Evolutionary conservation across 768 basidiomycete genomes (phyloP), one percentile per base, ranked within the genome.

Genomic region (Trametes maxima): DNA sequence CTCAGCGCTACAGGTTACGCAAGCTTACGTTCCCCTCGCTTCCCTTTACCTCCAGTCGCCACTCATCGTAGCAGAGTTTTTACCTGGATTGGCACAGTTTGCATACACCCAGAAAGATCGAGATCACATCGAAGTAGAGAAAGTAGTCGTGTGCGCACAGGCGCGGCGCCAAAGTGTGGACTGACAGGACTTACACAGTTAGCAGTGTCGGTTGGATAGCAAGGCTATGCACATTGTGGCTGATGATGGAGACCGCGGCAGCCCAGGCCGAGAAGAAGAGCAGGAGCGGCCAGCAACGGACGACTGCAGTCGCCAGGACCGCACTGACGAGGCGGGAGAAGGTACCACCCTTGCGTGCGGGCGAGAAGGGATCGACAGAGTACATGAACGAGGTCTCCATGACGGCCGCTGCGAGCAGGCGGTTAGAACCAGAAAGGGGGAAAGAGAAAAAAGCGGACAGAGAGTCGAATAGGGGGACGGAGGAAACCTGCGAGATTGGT

Each of bases 231-330:
- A 79, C 79, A 44, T 75, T 75, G 42, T 76, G 64, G 68, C 80
- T 84, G 43, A 88, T 79, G 28, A 85, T 68, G 5, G 79, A 77
- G n/a, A 89, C 77, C 8, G 80, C 69, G 0, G 85, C 82, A 0
- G 85, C 77, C 88, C 88, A 89, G 5, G 68, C 85, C 17, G 77
- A 77, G 65, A 87, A 87, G 75, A 88, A 85, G 2, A 88, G 37
- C 7, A 90, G 77, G 58, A 87, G 80, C 62, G 88, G 85, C 86
- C 86, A 88, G 72, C 86, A 88, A 46, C 85, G 68, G 79, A 85
- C 68, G 77, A 74, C 19, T 72, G 76, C 75, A 5, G 76, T 77
- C n/a, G 76, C 76, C 1, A 76, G 67, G 53, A 75, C 24, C 1
- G 74, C 75, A 48, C 73, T 60, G 16, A 65, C 39, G 37, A 74